Conservation (phyloP, 2,329 filamentous ascomycete genomes). For the Xylaria hypoxylon region DNA sequence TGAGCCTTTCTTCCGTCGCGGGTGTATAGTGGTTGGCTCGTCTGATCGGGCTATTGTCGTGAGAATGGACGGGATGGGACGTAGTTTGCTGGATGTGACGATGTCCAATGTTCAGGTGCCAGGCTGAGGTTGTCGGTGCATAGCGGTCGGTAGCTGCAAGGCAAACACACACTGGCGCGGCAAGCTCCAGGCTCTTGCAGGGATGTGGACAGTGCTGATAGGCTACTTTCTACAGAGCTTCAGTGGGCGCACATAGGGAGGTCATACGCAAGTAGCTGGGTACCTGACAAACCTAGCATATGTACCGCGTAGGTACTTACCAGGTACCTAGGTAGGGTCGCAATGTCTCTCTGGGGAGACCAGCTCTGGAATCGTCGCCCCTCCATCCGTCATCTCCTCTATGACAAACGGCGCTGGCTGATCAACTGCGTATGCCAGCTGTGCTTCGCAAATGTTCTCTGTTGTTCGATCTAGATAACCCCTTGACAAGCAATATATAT, state of each 20-base stretch:
- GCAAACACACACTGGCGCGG: constrained; percentile 46
- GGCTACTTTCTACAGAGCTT: background rate
- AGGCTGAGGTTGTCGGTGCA: constrained; percentile 29
- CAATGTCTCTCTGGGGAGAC: background rate
- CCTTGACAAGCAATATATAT: background rate
- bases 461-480: background rate
- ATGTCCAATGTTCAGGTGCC: constrained; percentile 42
- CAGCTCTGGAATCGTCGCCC: constrained; percentile 3
- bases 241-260: background rate
- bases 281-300: too few relatives aligned
- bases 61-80: background rate
- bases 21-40: constrained; percentile 3
- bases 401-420: background rate
- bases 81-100: constrained; percentile 27
- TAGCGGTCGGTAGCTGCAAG: constrained; percentile 32
- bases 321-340: background rate
- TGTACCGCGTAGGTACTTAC: too few relatives aligned
- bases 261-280: background rate
- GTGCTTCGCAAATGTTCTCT: constrained; percentile 21
- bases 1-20: constrained; percentile 1
- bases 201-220: constrained; percentile 8
- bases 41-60: constrained; percentile 8
- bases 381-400: constrained; percentile 6
- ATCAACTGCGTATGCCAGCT: background rate
- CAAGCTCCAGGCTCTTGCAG: constrained; percentile 38